Base-by-base conservation (phyloP, 2,329 filamentous ascomycete genomes). In the Cordyceps javanica region DNA sequence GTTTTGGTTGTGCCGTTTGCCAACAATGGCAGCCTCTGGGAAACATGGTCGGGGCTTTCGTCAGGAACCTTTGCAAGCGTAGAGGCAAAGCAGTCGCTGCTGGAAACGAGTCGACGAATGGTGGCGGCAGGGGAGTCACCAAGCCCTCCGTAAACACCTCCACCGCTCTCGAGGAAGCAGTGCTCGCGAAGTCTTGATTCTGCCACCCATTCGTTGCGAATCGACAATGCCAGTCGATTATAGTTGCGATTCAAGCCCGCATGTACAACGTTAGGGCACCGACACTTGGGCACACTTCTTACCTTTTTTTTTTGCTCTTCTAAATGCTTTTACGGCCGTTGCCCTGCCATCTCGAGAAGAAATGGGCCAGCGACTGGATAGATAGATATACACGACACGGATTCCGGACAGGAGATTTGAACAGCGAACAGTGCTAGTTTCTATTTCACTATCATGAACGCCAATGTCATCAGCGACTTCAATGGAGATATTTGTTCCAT, bases 401-500 rank as follows among this genome's bases (percentile, higher is more conserved):
- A 38, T 21, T 45, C 32, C 44, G 16, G 13, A 11, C 46, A 34
- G 11, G 34, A 59, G 38, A 59, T 54, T 50, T 61, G 60, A 57
- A 64, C 58, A 63, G 63, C 58, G 66, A 69, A 71, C 69, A 71
- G 70, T 71, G 70, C 68, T 69, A 68, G 67, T 60, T 70, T 71
- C 39, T 71, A 68, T 73, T 73, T 70, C 72, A 73, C 71, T 74
- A 72, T 73, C 69, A 69, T 75, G 68, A 72, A 74, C 72, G 69
- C 67, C 70, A 69, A 73, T 72, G 71, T 72, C 72, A 72, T 75
- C 70, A 75, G 68, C 70, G 70, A 73, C 71, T 69, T 75, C 72
- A 72, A 70, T 73, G 73, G 72, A 72, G 69, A 69, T 68, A 66
- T 68, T 69, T 48, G 61, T 69, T 68, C 68, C 71, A 71, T 68